Evolutionary conservation across 2,329 filamentous ascomycete genomes (phyloP).

Genomic region (Sporothrix brunneoviolacea): DNA sequence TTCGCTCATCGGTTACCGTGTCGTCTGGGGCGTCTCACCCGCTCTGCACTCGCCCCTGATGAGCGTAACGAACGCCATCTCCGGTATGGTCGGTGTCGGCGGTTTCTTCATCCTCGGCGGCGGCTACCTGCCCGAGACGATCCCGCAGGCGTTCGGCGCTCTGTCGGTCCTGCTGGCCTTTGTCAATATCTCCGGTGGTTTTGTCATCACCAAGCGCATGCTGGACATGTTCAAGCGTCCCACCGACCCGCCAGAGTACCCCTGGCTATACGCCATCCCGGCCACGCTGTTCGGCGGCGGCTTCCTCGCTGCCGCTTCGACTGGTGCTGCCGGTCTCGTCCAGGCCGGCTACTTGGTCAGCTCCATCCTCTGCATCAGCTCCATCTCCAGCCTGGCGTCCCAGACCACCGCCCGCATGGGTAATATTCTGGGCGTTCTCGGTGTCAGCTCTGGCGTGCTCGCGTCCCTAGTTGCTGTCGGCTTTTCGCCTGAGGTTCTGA

Average conservation of each 20-base stretch:
- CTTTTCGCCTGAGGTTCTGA: constrained; percentile 69
- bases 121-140: constrained; percentile 66
- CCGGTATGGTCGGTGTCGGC: constrained; percentile 81
- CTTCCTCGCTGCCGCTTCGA: constrained; percentile 71
- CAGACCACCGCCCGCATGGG: constrained; percentile 78
- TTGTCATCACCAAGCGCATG: constrained; percentile 90
- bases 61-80: constrained; percentile 91
- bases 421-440: constrained; percentile 79
- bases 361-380: constrained; percentile 77
- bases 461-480: constrained; percentile 77
- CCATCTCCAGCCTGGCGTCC: constrained; percentile 72
- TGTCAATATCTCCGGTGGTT: constrained; percentile 82
- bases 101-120: constrained; percentile 86
- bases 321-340: constrained; percentile 75
- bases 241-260: constrained; percentile 81
- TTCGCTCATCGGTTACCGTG: constrained; percentile 78
- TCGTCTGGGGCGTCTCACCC: constrained; percentile 79
- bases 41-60: constrained; percentile 84
- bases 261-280: constrained; percentile 77
- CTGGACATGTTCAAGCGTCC: constrained; percentile 85
- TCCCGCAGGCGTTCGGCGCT: constrained; percentile 73
- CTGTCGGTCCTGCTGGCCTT: constrained; percentile 77
- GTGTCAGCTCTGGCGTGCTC: constrained; percentile 74
- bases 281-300: constrained; percentile 72
- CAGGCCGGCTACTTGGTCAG: constrained; percentile 84